Evolutionary conservation across 768 basidiomycete genomes (phyloP).

Genomic region (Mycena metata): DNA sequence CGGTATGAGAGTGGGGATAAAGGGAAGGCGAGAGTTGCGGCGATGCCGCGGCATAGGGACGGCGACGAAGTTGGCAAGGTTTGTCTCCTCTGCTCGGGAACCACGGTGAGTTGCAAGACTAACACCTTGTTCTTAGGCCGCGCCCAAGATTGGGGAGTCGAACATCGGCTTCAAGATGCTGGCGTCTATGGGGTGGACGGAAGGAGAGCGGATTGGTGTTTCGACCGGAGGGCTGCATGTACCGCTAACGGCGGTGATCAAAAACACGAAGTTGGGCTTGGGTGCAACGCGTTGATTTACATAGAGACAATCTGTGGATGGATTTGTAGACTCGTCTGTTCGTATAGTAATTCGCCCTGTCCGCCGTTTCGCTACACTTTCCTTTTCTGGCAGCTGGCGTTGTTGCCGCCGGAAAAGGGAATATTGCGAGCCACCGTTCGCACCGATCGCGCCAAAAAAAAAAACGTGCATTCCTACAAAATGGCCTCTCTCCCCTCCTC

Average conservation of each 20-base stretch:
- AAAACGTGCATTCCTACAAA: too few species aligned
- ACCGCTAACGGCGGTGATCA: constrained; percentile 88
- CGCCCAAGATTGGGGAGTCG: constrained; percentile 81
- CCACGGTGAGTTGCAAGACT: not conserved
- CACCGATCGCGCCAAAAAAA: too few species aligned
- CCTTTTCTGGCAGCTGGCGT: too few species aligned
- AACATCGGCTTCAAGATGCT: constrained; percentile 93
- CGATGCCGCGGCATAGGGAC: constrained; percentile 71
- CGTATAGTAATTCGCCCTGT: too few species aligned
- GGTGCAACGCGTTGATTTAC: constrained; percentile 65
- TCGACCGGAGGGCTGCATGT: constrained; percentile 72
- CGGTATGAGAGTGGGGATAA: constrained; percentile 45
- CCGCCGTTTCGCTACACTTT: too few species aligned
- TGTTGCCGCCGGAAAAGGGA: too few species aligned
- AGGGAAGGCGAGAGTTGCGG: constrained; percentile 35
- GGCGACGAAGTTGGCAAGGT: constrained; percentile 92
- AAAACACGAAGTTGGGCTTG: constrained; percentile 86
- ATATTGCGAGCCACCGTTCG: too few species aligned
- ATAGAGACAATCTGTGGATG: too few species aligned
- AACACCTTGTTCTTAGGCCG: constrained; percentile 60
- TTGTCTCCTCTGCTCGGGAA: constrained; percentile 35
- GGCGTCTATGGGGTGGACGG: constrained; percentile 91
- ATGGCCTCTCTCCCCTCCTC: too few species aligned
- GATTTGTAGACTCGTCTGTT: too few species aligned
- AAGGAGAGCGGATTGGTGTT: constrained; percentile 82